A percentile compares a stretch with the other conserved stretches of the same genome.
Conservation (phyloP, 306 rosid species). For the Erythrophleum fordii region DNA sequence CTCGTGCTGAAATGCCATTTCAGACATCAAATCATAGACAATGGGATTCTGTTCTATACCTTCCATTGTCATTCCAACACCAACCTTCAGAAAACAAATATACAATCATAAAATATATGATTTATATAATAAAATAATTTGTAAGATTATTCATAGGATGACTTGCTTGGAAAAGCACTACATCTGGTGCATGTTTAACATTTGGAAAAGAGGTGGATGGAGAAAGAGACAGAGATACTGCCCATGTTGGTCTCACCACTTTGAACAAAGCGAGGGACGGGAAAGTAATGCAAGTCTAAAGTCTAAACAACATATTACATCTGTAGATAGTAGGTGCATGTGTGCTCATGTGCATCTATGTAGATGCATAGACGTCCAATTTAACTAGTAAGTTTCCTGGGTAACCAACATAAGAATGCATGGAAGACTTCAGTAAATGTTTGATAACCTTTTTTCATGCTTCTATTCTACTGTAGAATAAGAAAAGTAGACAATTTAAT, state of each 20-base stretch:
- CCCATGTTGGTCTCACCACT: not conserved
- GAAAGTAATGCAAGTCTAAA: slow-evolving; percentile 14
- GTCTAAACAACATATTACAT: slow-evolving; percentile 4
- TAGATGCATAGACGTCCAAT: not conserved
- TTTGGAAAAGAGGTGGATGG: not conserved
- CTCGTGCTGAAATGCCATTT: slow-evolving; percentile 80
- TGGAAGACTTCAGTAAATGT: not conserved
- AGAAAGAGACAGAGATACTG: not conserved
- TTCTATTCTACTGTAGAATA: not conserved
- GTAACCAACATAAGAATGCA: slow-evolving; percentile 12
- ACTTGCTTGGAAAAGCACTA: slow-evolving; percentile 18
- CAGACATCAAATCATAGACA: slow-evolving; percentile 90
- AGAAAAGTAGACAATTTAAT: not conserved
- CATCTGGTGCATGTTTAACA: not conserved
- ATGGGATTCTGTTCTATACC: slow-evolving; percentile 91
- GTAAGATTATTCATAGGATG: not conserved
- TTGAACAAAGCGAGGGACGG: not conserved
- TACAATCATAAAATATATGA: slow-evolving; percentile 18
- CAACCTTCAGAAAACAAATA: slow-evolving; percentile 66
- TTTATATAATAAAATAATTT: slow-evolving; percentile 8
- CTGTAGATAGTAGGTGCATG: not conserved
- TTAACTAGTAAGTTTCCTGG: not conserved
- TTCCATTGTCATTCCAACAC: slow-evolving; percentile 97
- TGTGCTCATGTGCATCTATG: not conserved
- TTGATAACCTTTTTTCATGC: not conserved